Percentiles rank a stretch among this genome's conserved stretches.
Conservation (phyloP, 257 asterid species). For the Nicotiana undulata region DNA sequence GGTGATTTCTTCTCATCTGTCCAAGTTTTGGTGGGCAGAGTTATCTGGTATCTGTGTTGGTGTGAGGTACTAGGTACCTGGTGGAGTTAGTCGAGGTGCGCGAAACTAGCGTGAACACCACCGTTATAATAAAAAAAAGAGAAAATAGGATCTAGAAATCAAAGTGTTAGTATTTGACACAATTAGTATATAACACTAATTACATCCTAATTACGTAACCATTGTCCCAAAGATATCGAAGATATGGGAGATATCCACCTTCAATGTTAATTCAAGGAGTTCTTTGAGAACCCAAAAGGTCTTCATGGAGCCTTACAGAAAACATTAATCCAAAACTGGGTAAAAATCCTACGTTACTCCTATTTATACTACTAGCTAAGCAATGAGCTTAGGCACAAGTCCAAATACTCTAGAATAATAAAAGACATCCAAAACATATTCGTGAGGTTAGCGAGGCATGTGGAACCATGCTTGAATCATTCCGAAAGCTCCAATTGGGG, state of each 20-base stretch:
- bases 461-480: background rate
- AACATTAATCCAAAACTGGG: background rate
- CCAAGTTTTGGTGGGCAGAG: too few relatives aligned
- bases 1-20: too few relatives aligned
- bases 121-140: background rate
- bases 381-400: background rate
- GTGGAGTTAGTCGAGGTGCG: too few relatives aligned
- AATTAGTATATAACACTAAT: background rate
- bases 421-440: background rate
- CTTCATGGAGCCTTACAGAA: background rate
- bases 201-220: background rate
- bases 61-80: too few relatives aligned
- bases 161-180: background rate
- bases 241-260: background rate
- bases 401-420: background rate
- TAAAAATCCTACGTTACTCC: background rate
- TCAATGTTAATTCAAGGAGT: background rate
- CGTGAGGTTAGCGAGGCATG: background rate
- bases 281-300: background rate
- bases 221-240: background rate
- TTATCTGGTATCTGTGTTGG: too few relatives aligned
- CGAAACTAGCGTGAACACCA: too few relatives aligned
- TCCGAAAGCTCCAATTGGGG: background rate
- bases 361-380: background rate
- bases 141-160: background rate